Percentiles rank a stretch among this genome's conserved stretches.
Evolutionary conservation across 73 alveolate species (phyloP).

Genomic region (Uronychia binucleata): DNA sequence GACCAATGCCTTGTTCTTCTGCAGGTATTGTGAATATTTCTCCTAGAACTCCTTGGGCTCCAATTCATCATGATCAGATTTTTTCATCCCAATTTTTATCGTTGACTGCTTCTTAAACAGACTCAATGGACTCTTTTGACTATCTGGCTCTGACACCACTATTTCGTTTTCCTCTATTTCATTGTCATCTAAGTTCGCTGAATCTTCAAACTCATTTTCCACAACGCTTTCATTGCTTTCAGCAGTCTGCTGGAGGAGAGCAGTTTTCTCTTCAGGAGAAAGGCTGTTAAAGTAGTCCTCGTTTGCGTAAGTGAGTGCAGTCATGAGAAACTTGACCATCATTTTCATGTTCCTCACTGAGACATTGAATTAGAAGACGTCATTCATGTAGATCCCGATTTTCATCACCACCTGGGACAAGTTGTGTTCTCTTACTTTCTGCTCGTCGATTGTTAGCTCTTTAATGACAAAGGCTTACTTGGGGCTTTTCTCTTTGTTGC

Average conservation of each 20-base stretch:
- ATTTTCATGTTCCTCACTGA: neutral
- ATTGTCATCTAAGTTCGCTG: too few species aligned
- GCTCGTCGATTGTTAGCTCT: too few species aligned
- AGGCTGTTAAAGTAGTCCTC: neutral
- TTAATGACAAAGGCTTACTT: neutral
- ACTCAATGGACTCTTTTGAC: too few species aligned
- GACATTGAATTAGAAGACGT: neutral
- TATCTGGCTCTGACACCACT: too few species aligned
- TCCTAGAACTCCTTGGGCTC: neutral
- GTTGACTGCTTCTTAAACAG: too few species aligned
- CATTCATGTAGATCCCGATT: neutral
- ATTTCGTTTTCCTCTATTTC: too few species aligned
- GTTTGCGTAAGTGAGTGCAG: neutral
- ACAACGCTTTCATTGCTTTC: too few species aligned
- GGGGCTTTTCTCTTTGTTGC: neutral
- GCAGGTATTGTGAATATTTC: neutral
- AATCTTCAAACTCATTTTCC: too few species aligned
- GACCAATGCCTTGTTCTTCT: neutral
- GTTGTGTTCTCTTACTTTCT: neutral
- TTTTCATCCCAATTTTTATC: too few species aligned
- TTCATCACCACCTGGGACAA: neutral
- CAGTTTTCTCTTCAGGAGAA: neutral
- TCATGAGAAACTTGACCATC: neutral
- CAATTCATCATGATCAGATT: neutral
- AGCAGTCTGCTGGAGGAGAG: too few species aligned